Conservation (phyloP, 768 basidiomycete genomes). For the Termitomyces sp. region DNA sequence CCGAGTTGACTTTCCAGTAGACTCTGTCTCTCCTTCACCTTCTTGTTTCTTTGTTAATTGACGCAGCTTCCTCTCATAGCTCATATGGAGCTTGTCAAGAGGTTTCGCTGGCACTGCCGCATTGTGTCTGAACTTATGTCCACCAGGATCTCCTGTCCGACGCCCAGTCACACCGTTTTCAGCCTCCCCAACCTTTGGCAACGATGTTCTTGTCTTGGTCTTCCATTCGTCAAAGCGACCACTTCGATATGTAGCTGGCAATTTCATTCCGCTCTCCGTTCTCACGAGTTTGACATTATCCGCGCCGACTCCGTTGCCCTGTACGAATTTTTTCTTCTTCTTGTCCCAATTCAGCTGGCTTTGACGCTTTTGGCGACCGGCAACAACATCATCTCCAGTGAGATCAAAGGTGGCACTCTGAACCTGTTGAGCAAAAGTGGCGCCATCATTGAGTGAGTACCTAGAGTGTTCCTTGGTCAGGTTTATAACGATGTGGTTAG, state of each 20-base stretch:
- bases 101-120: slow-evolving; percentile 66
- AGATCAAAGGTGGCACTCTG: slow-evolving; percentile 80
- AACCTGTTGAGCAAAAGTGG: slow-evolving; percentile 85
- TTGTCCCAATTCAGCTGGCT: slow-evolving; percentile 87
- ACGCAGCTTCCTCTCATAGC: slow-evolving; percentile 74
- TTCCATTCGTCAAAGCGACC: slow-evolving; percentile 98
- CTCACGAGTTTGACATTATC: slow-evolving; percentile 94
- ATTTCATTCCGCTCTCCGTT: slow-evolving; percentile 87
- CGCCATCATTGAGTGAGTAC: slow-evolving; percentile 87
- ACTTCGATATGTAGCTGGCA: slow-evolving; percentile 90
- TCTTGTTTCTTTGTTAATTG: slow-evolving; percentile 56
- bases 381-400: slow-evolving; percentile 68
- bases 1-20: slow-evolving; percentile 27
- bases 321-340: slow-evolving; percentile 92
- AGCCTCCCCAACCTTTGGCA: slow-evolving; percentile 83
- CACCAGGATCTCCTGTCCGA: slow-evolving; percentile 42
- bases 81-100: slow-evolving; percentile 67
- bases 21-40: slow-evolving; percentile 23
- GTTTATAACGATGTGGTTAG: not conserved
- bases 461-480: slow-evolving; percentile 34
- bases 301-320: slow-evolving; percentile 80
- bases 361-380: slow-evolving; percentile 58
- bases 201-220: slow-evolving; percentile 62
- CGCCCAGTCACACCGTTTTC: slow-evolving; percentile 48
- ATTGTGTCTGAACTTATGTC: slow-evolving; percentile 74